These are phyloP conservation scores for Populus trichocarpa DNA, from an alignment of 441 rosid species.

Conservation along the genomic window DNA sequence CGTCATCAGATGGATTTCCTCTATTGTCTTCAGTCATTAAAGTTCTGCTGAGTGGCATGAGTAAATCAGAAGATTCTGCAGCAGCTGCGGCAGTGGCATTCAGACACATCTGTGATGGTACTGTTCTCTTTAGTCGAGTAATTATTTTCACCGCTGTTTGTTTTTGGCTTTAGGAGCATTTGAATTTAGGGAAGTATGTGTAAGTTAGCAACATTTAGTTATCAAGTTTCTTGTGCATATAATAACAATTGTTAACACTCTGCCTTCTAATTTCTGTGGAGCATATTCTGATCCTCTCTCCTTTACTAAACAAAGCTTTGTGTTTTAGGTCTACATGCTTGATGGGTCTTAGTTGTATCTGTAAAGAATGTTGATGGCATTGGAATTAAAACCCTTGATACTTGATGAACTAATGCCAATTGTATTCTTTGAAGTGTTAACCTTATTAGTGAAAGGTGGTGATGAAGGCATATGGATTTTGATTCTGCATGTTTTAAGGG, in stretches of 20 bases:
- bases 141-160: slow-evolving; percentile 3
- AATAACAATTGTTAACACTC: background rate
- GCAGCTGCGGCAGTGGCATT: slow-evolving; percentile 99
- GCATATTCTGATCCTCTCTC: background rate
- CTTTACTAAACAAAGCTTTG: background rate
- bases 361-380: slow-evolving; percentile 1
- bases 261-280: background rate
- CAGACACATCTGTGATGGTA: slow-evolving; percentile 96
- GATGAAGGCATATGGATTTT: background rate
- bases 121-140: slow-evolving; percentile 2
- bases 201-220: background rate
- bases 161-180: background rate
- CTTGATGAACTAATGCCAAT: background rate
- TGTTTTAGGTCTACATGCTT: background rate
- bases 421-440: background rate
- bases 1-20: slow-evolving; percentile 69
- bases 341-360: background rate
- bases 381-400: background rate
- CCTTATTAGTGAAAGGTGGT: background rate
- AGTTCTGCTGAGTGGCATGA: slow-evolving; percentile 91
- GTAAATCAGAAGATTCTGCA: slow-evolving; percentile 93
- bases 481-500: background rate
- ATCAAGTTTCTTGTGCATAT: background rate
- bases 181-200: background rate
- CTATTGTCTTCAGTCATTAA: slow-evolving; percentile 72